phyloP scores from a whole-genome alignment of 1,284 basidiomycete genomes.

The Pseudozyma tsukubaensis region DNA sequence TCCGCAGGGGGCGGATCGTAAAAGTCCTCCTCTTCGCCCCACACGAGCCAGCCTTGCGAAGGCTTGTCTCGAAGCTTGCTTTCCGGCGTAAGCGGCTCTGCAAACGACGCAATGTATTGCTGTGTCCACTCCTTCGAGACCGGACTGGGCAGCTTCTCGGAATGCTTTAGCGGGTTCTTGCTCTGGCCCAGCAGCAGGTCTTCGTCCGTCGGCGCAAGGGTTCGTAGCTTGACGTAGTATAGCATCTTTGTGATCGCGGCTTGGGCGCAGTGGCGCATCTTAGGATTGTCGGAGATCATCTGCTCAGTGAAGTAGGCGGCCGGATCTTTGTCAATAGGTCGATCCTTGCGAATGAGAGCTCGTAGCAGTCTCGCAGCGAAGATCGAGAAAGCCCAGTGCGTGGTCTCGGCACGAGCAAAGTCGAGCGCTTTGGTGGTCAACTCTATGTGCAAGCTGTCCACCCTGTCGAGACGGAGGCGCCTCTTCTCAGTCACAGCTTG shows the following conservation, averaged over 20 bases:
- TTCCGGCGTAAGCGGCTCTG: slow-evolving; percentile 66
- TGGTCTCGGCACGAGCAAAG: slow-evolving; percentile 76
- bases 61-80: slow-evolving; percentile 80
- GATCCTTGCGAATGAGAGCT: slow-evolving; percentile 81
- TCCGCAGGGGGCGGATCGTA: slow-evolving; percentile 74
- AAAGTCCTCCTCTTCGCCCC: slow-evolving; percentile 79
- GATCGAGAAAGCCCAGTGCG: slow-evolving; percentile 92
- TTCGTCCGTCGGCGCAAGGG: slow-evolving; percentile 77
- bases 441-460: slow-evolving; percentile 67
- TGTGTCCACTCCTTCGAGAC: slow-evolving; percentile 73
- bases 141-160: slow-evolving; percentile 51
- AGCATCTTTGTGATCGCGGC: slow-evolving; percentile 82
- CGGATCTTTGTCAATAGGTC: slow-evolving; percentile 75
- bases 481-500: slow-evolving; percentile 64
- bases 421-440: slow-evolving; percentile 77
- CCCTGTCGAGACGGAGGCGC: slow-evolving; percentile 58
- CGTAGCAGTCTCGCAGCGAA: slow-evolving; percentile 80
- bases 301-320: slow-evolving; percentile 71
- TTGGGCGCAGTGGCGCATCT: slow-evolving; percentile 80
- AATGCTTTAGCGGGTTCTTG: slow-evolving; percentile 78
- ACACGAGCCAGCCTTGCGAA: slow-evolving; percentile 85
- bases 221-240: slow-evolving; percentile 84
- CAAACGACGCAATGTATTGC: slow-evolving; percentile 72
- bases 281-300: slow-evolving; percentile 79
- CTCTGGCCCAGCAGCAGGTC: slow-evolving; percentile 85